Percentiles rank a stretch among this genome's conserved stretches.
Evolutionary conservation across 768 basidiomycete species (phyloP).

Genomic region (Hortiboletus flavorubellus): DNA sequence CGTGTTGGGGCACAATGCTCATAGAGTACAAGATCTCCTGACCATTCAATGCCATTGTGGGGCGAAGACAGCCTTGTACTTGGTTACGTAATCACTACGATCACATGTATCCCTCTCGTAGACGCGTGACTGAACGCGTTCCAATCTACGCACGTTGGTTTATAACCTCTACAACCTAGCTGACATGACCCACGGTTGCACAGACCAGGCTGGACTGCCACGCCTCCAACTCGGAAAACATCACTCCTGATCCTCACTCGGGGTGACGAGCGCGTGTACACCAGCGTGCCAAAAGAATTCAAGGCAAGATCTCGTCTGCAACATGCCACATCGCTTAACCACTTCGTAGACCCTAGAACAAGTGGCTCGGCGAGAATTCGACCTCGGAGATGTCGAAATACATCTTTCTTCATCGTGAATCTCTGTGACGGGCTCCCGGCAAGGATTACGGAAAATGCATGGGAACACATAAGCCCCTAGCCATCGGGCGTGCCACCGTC

Average conservation of each 20-base stretch:
- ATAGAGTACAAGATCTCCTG: conserved; percentile 25
- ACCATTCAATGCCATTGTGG: conserved; percentile 13
- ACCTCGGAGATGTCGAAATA: conserved; percentile 16
- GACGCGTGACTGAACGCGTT: conserved; percentile 12
- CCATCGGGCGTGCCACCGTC: conserved; percentile 25
- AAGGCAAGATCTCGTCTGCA: conserved; percentile 3
- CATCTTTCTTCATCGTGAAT: conserved; percentile 16
- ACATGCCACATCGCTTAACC: not conserved
- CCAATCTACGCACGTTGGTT: not conserved
- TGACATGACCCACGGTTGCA: conserved; percentile 25
- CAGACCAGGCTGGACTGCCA: conserved; percentile 25
- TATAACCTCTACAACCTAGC: too few relatives aligned
- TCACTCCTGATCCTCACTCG: conserved; percentile 18
- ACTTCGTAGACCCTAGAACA: conserved; percentile 13
- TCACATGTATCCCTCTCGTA: not conserved
- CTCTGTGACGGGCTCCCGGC: conserved; percentile 19
- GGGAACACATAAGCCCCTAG: conserved; percentile 14
- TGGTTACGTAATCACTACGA: conserved; percentile 11
- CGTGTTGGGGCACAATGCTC: conserved; percentile 23
- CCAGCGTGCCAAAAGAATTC: conserved; percentile 14
- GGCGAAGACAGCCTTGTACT: too few relatives aligned
- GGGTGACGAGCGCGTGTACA: conserved; percentile 18
- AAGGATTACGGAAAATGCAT: conserved; percentile 19
- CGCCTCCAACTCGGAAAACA: conserved; percentile 17
- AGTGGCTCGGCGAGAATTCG: conserved; percentile 18